Percentiles rank a stretch among this genome's conserved stretches.
phyloP scores from a whole-genome alignment of 257 asterid genomes.

The Nemophila menziesii region DNA sequence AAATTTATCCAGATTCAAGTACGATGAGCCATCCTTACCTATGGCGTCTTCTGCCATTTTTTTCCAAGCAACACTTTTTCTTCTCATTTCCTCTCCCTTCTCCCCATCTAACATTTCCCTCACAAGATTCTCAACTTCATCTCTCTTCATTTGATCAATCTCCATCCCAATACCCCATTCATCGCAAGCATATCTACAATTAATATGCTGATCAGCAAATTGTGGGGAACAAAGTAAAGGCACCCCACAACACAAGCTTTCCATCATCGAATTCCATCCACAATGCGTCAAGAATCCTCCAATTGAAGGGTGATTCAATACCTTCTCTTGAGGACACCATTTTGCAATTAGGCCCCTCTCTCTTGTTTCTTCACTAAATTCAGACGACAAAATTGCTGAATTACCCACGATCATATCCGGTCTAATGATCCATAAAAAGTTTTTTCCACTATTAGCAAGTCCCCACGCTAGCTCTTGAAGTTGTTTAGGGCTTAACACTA shows the following conservation, averaged over 20 bases:
- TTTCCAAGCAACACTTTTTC: not conserved
- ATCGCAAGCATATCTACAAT: not conserved
- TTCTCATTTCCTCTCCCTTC: not conserved
- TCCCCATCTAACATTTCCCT: not conserved
- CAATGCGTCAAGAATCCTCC: not conserved
- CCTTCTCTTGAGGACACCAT: not conserved
- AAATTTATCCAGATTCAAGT: slow-evolving; percentile 1
- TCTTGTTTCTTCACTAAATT: not conserved
- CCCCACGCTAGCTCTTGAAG: not conserved
- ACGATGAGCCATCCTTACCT: not conserved
- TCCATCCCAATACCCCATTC: not conserved
- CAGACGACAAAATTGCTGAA: not conserved
- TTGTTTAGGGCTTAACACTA: not conserved
- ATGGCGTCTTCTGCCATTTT: not conserved
- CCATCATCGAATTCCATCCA: not conserved
- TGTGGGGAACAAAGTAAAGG: not conserved
- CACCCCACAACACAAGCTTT: not conserved
- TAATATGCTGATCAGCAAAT: not conserved
- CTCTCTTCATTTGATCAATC: not conserved
- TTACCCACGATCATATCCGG: not conserved
- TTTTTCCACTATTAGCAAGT: not conserved
- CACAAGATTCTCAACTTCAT: not conserved
- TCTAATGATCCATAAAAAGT: not conserved
- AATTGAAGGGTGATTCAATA: not conserved
- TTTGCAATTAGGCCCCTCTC: not conserved